These are phyloP conservation scores for Coemansia sp. DNA, from an alignment of 192 early-diverging fungal species.

Conservation along the genomic window DNA sequence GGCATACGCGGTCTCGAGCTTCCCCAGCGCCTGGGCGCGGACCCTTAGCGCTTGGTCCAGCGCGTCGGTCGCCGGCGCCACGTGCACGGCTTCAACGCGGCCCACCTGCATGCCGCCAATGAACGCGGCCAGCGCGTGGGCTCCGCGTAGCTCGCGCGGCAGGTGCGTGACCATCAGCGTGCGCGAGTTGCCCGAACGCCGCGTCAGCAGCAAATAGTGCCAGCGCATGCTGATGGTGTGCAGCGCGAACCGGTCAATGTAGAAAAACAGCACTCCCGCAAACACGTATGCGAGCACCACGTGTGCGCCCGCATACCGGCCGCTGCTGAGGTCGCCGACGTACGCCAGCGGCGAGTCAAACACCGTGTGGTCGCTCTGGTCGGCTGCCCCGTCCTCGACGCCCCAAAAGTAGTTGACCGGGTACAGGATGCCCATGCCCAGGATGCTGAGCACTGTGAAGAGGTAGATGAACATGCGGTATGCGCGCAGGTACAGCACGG, in stretches of 20 bases:
- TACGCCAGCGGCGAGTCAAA: slow-evolving; percentile 48
- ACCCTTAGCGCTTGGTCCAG: slow-evolving; percentile 60
- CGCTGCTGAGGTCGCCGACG: slow-evolving; percentile 21
- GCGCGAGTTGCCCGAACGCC: slow-evolving; percentile 56
- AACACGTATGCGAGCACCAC: slow-evolving; percentile 49
- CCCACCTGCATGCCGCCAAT: slow-evolving; percentile 64
- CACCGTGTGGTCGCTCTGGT: slow-evolving; percentile 21
- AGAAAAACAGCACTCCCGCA: slow-evolving; percentile 47
- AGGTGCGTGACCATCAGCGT: slow-evolving; percentile 73
- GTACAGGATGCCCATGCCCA: slow-evolving; percentile 46
- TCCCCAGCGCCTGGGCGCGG: slow-evolving; percentile 39
- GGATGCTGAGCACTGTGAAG: slow-evolving; percentile 33
- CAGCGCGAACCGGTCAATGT: slow-evolving; percentile 53
- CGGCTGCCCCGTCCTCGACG: slow-evolving; percentile 4
- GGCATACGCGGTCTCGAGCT: slow-evolving; percentile 62
- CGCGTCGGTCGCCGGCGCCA: slow-evolving; percentile 58
- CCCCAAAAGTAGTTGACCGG: slow-evolving; percentile 51
- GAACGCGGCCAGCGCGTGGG: slow-evolving; percentile 59
- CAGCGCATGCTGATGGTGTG: slow-evolving; percentile 56
- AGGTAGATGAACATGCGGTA: slow-evolving; percentile 58
- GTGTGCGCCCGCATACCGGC: slow-evolving; percentile 34
- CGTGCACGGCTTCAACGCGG: slow-evolving; percentile 64
- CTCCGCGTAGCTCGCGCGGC: slow-evolving; percentile 62
- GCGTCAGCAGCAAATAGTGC: slow-evolving; percentile 55
- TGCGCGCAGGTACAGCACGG: slow-evolving; percentile 46